These are phyloP conservation scores for Aureobasidium leucospermi DNA, from an alignment of 2,329 filamentous ascomycete species.

Conservation along the genomic window DNA sequence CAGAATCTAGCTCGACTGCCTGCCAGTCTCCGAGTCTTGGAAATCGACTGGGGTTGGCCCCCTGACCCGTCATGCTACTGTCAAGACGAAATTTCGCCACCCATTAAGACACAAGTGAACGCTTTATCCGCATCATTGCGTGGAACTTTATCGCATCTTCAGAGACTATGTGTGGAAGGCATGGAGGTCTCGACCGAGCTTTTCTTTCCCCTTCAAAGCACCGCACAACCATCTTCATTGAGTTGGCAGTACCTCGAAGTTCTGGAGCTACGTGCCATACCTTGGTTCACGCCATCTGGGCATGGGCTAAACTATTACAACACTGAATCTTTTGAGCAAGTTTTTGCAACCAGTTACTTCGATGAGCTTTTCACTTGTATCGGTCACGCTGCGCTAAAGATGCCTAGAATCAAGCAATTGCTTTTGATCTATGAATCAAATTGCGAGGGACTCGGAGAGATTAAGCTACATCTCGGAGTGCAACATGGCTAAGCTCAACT, in stretches of 20 bases:
- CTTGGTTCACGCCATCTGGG: neutral
- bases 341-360: neutral
- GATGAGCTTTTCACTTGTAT: neutral
- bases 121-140: neutral
- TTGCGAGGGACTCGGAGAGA: too few relatives aligned
- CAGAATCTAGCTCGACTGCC: neutral
- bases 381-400: neutral
- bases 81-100: too few relatives aligned
- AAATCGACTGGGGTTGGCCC: neutral
- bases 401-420: neutral
- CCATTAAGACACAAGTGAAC: neutral
- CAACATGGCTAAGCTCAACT: too few relatives aligned
- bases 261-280: neutral
- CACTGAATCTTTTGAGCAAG: neutral
- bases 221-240: too few relatives aligned
- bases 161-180: neutral
- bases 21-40: neutral
- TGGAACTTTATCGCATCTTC: neutral
- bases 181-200: neutral
- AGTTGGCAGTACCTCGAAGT: neutral
- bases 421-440: too few relatives aligned
- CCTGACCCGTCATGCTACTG: neutral
- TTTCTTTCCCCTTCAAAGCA: neutral
- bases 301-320: neutral
- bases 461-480: too few relatives aligned